Percentiles rank a stretch among this genome's conserved stretches.
Evolutionary conservation across 2,329 filamentous ascomycete genomes (phyloP).

Genomic region (Pseudocercospora fijiensis): DNA sequence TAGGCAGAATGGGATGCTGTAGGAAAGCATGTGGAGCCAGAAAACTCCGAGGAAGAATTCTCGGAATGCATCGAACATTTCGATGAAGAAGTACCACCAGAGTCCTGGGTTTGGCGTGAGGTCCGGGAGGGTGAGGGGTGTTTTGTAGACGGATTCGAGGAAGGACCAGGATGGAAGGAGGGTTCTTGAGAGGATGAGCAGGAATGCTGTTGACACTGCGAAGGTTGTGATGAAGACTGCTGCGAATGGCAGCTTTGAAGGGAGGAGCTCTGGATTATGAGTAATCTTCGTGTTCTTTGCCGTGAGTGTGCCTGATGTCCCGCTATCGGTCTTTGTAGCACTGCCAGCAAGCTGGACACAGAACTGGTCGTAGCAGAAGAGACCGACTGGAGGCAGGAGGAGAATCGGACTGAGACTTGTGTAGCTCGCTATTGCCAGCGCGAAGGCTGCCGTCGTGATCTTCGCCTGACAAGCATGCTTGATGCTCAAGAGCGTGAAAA

Average conservation of each 20-base stretch:
- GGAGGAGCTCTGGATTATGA: conserved; percentile 23
- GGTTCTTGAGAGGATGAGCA: conserved; percentile 70
- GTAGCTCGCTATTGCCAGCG: conserved; percentile 83
- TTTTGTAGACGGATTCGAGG: conserved; percentile 82
- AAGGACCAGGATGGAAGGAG: conserved; percentile 86
- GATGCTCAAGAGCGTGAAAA: conserved; percentile 80
- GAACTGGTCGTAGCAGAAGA: conserved; percentile 70
- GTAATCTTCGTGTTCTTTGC: conserved; percentile 21
- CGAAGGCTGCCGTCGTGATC: conserved; percentile 72
- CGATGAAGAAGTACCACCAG: conserved; percentile 99
- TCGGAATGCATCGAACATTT: conserved; percentile 98
- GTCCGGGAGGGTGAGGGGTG: conserved; percentile 86
- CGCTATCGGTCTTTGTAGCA: conserved; percentile 11
- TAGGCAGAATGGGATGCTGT: conserved; percentile 81
- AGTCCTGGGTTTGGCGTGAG: conserved; percentile 91
- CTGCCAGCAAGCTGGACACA: conserved; percentile 20
- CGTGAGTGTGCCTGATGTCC: conserved; percentile 1
- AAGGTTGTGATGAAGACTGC: conserved; percentile 58
- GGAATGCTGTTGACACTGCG: conserved; percentile 54
- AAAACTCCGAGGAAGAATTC: conserved; percentile 97
- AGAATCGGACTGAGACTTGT: conserved; percentile 88
- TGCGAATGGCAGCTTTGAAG: conserved; percentile 32
- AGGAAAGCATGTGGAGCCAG: conserved; percentile 90
- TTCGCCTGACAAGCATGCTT: conserved; percentile 75
- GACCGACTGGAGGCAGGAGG: conserved; percentile 75